phyloP scores from a whole-genome alignment of 768 basidiomycete genomes.

The Rhodotorula sphaerocarpa region DNA sequence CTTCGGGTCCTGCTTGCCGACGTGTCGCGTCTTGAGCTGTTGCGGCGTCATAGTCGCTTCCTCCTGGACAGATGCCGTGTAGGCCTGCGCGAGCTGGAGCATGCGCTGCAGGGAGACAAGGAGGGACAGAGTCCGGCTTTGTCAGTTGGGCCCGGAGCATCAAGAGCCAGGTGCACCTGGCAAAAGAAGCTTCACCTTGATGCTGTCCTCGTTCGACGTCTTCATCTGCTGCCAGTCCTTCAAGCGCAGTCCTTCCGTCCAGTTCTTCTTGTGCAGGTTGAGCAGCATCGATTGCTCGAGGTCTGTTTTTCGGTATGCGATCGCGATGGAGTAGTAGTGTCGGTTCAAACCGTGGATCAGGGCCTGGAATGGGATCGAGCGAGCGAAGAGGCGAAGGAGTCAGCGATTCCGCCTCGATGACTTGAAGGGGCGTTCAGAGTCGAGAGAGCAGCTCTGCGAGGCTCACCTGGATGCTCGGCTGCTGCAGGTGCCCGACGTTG shows the following conservation, averaged over 20 bases:
- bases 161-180: background rate
- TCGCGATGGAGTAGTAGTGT: constrained; percentile 95
- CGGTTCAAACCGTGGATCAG: constrained; percentile 88
- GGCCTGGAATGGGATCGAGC: background rate
- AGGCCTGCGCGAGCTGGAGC: constrained; percentile 82
- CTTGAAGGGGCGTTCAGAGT: too few relatives aligned
- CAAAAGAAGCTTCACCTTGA: constrained; percentile 62
- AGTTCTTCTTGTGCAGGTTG: constrained; percentile 97
- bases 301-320: constrained; percentile 97
- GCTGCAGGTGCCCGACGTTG: constrained; percentile 97
- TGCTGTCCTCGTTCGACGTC: constrained; percentile 78
- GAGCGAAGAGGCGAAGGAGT: background rate
- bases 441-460: background rate
- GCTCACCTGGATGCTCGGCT: constrained; percentile 85
- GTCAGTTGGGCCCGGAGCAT: too few relatives aligned
- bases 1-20: constrained; percentile 57
- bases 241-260: constrained; percentile 93
- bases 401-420: too few relatives aligned
- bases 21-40: constrained; percentile 77
- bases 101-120: constrained; percentile 66
- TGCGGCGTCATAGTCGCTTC: constrained; percentile 89
- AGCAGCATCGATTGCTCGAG: constrained; percentile 97
- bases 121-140: background rate
- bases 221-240: constrained; percentile 83
- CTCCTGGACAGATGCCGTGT: constrained; percentile 97